Base-by-base conservation (phyloP, 306 rosid genomes). In the Prinsepia uniflora region DNA sequence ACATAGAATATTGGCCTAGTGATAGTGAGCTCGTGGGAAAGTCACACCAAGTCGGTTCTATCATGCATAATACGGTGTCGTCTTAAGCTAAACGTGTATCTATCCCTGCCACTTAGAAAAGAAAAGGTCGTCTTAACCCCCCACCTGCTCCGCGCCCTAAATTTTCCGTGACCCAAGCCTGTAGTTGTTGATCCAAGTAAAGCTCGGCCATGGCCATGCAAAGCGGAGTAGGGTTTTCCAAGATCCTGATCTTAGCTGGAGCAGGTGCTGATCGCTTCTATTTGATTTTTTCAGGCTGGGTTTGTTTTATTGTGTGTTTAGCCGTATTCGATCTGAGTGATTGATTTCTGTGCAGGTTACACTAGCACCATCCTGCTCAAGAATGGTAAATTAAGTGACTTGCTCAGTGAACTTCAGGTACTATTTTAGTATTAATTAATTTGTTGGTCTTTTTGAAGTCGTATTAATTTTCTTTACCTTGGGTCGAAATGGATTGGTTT, bases 321-420 rank as follows among this genome's bases (percentile, higher is more conserved):
- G 61, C 61, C 11, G 48, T n/a, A 10, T 70, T 67, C 60, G 42
- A 65, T 82, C 65, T 63, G 68, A 73, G 82, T 54, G 63, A 12
- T 67, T 52, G 6, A 36, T 77, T 5, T 72, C 6, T 69, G 7
- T 72, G 22, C 74, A 95, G 99, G 99, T 24, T 94, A 91, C 81
- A 89, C 97, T 45, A 70, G 87, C 65, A 83, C 97, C 55, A 71
- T 91, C 60, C 77, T 95, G 67, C 43, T 86, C 1, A 79, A 91
- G 84, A 81, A 91, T 76, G 89, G 91, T 0, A 91, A 91, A 74
- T 17, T 95, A 6, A 91, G 97, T 15, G 96, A 91, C 60, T 15
- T 91, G 34, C 72, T 91, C 54, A 90, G 90, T 46, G 91, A 91
- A 43, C 84, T 95, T 61, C 99, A 95, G 96, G 97, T 89, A 49